These are phyloP conservation scores for Lonicera japonica DNA, from an alignment of 129 eudicot species.

Conservation along the genomic window DNA sequence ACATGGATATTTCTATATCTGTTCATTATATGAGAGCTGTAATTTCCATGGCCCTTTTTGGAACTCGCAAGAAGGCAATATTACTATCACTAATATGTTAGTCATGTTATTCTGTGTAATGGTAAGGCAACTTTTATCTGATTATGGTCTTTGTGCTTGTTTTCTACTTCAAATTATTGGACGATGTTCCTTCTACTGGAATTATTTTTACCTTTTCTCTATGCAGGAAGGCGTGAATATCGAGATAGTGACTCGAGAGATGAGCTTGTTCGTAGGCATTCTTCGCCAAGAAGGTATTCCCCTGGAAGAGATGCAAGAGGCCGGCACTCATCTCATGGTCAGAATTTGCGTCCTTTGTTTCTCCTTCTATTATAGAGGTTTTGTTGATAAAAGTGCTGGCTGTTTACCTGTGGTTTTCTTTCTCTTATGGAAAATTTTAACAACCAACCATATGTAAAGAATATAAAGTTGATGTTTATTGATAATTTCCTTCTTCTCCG, in stretches of 20 bases:
- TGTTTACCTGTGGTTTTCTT: not conserved
- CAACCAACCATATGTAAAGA: too few species aligned
- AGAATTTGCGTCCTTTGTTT: constrained; percentile 11
- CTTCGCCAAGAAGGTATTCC: constrained; percentile 57
- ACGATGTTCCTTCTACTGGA: constrained; percentile 17
- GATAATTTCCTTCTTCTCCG: not conserved
- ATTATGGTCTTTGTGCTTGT: constrained; percentile 21
- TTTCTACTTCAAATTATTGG: not conserved
- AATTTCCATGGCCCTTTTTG: constrained; percentile 46
- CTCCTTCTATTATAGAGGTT: not conserved
- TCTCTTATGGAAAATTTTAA: not conserved
- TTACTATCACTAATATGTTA: constrained; percentile 46
- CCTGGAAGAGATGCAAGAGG: constrained; percentile 53
- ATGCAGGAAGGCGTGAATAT: constrained; percentile 63
- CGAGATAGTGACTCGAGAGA: constrained; percentile 68
- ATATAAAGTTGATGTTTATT: too few species aligned
- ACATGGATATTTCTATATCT: constrained; percentile 34
- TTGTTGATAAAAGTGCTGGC: not conserved
- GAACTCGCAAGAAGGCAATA: constrained; percentile 51
- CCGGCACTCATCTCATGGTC: constrained; percentile 40
- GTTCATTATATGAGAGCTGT: constrained; percentile 38
- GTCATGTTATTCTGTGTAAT: constrained; percentile 45
- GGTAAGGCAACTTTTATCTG: constrained; percentile 51
- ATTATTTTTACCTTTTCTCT: constrained; percentile 4
- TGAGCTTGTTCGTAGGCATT: constrained; percentile 57